These are phyloP conservation scores for Bjerkandera adusta DNA, from an alignment of 1,284 basidiomycete genomes.

Conservation along the genomic window DNA sequence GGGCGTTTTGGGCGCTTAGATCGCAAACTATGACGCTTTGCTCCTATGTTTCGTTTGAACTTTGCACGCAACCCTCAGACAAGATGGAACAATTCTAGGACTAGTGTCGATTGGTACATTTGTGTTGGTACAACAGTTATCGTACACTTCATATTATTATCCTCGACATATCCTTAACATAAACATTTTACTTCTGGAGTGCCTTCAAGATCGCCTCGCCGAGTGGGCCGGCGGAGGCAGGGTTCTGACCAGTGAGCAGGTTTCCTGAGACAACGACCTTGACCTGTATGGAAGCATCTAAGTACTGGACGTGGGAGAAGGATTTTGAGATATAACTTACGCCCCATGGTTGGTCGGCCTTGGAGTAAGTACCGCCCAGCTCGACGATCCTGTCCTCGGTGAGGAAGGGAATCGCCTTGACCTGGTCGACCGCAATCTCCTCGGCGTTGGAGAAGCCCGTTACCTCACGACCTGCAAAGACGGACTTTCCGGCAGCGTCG, in stretches of 20 bases:
- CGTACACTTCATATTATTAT: too few relatives aligned
- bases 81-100: too few relatives aligned
- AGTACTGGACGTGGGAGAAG: slow-evolving; percentile 22
- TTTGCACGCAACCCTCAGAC: too few relatives aligned
- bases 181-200: slow-evolving; percentile 17
- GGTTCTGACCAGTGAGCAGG: slow-evolving; percentile 72
- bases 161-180: too few relatives aligned
- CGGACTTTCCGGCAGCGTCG: slow-evolving; percentile 53
- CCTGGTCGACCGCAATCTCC: slow-evolving; percentile 7
- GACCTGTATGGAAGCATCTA: slow-evolving; percentile 20
- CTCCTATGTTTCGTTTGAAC: too few relatives aligned
- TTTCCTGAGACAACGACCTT: slow-evolving; percentile 48
- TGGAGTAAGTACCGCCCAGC: slow-evolving; percentile 67
- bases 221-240: slow-evolving; percentile 53
- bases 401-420: slow-evolving; percentile 59
- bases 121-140: too few relatives aligned
- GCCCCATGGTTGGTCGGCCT: slow-evolving; percentile 52
- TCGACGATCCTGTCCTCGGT: slow-evolving; percentile 60
- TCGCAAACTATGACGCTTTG: too few relatives aligned
- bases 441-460: slow-evolving; percentile 68
- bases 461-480: slow-evolving; percentile 58
- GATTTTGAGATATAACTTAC: too few relatives aligned
- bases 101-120: too few relatives aligned
- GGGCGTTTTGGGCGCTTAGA: slow-evolving; percentile 1
- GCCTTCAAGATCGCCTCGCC: slow-evolving; percentile 46